Conservation (phyloP, 768 basidiomycete genomes). For the Lentinus brumalis region DNA sequence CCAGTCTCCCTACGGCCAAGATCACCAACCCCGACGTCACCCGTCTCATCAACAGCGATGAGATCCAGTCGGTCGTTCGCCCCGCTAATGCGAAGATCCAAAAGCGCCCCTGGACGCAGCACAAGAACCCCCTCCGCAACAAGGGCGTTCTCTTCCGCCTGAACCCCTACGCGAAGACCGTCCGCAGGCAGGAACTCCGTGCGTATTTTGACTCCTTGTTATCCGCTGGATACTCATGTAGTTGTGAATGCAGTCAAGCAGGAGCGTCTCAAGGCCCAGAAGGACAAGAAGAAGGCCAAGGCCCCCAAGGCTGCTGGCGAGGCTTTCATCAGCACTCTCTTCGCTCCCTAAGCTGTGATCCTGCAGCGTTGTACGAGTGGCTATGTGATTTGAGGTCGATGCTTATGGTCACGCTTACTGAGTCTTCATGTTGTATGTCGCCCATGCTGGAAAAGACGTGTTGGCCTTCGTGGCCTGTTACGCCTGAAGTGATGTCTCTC, state of each 20-base stretch:
- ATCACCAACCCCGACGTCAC: conserved; percentile 97
- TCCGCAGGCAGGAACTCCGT: conserved; percentile 89
- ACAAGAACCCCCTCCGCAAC: conserved; percentile 98
- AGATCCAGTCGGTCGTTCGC: conserved; percentile 96
- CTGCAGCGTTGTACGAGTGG: conserved; percentile 10
- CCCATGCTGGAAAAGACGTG: conserved; percentile 14
- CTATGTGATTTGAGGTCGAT: conserved; percentile 11
- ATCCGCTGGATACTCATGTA: conserved; percentile 1
- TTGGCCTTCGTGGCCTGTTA: conserved; percentile 3
- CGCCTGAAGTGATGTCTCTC: neutral
- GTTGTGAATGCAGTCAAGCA: conserved; percentile 68
- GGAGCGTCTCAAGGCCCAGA: conserved; percentile 66
- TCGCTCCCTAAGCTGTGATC: conserved; percentile 66
- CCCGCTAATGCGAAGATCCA: conserved; percentile 81
- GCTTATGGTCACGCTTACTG: conserved; percentile 15
- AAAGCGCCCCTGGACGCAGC: conserved; percentile 97
- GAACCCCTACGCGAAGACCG: conserved; percentile 97
- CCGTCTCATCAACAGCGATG: conserved; percentile 95
- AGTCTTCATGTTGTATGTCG: conserved; percentile 21
- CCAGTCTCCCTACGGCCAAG: conserved; percentile 91
- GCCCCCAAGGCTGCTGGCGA: conserved; percentile 66
- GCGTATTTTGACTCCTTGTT: conserved; percentile 36
- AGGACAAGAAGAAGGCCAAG: conserved; percentile 66
- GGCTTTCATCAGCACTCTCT: conserved; percentile 81
- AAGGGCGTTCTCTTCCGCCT: conserved; percentile 93